Conservation (phyloP, 768 basidiomycete genomes). For the Cystofilobasidium macerans region DNA sequence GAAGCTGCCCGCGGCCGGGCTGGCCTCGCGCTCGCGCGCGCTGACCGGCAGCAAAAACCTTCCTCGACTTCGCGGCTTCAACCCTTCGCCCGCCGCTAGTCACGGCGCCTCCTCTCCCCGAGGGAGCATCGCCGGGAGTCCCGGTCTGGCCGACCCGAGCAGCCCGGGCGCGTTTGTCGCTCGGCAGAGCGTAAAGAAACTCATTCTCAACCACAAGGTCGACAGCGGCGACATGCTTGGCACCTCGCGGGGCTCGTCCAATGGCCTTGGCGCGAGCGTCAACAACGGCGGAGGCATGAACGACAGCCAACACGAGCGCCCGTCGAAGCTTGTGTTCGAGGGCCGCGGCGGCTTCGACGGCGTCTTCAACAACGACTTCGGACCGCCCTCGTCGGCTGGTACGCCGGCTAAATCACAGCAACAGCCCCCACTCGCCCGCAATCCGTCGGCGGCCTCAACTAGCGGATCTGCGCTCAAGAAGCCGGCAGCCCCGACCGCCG, state of each 20-base stretch:
- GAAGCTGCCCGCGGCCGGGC: conserved; percentile 37
- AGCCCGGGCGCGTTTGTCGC: conserved; percentile 55
- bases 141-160: conserved; percentile 37
- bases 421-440: neutral
- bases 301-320: conserved; percentile 19
- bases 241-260: conserved; percentile 17
- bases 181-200: conserved; percentile 81
- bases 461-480: conserved; percentile 3
- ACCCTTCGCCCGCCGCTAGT: conserved; percentile 35
- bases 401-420: conserved; percentile 9
- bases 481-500: conserved; percentile 14
- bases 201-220: conserved; percentile 52
- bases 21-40: conserved; percentile 33
- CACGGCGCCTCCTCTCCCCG: conserved; percentile 46
- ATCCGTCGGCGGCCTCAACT: neutral
- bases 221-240: conserved; percentile 26
- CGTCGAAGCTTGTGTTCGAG: conserved; percentile 28
- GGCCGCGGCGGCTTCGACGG: conserved; percentile 1
- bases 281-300: neutral
- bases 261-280: no score
- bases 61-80: conserved; percentile 34
- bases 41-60: conserved; percentile 32
- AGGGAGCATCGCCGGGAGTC: conserved; percentile 7
- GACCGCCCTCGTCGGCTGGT: no score
- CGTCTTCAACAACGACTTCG: conserved; percentile 19